A percentile compares a stretch with the other conserved stretches of the same genome.
Evolutionary conservation across 2,329 filamentous ascomycete species (phyloP).

Genomic region (Arthrobotrys sphaeroides): DNA sequence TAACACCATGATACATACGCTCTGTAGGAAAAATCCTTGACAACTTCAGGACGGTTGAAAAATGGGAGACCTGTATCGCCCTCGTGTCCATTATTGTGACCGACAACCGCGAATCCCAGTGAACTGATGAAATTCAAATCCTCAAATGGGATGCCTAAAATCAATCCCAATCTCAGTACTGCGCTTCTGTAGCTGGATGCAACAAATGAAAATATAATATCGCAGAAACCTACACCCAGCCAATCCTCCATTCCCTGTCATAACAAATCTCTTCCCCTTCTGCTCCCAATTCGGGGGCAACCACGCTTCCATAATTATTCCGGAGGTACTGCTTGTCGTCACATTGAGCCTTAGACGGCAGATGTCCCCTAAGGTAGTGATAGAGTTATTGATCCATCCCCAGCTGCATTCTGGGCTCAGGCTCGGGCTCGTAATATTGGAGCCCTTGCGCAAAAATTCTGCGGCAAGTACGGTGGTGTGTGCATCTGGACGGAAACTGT

Average conservation of each 20-base stretch:
- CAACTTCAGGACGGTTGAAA: slow-evolving; percentile 39
- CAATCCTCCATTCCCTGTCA: slow-evolving; percentile 30
- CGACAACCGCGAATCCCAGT: slow-evolving; percentile 29
- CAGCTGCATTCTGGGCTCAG: not conserved
- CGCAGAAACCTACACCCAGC: slow-evolving; percentile 21
- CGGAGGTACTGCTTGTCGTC: slow-evolving; percentile 31
- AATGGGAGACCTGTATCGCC: slow-evolving; percentile 37
- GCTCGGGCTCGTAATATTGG: slow-evolving; percentile 30
- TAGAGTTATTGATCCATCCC: not conserved
- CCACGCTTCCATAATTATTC: slow-evolving; percentile 36
- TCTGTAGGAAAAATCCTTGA: slow-evolving; percentile 50
- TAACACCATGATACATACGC: too few relatives aligned
- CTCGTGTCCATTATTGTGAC: slow-evolving; percentile 50
- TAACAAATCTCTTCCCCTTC: slow-evolving; percentile 36
- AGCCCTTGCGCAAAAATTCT: slow-evolving; percentile 13
- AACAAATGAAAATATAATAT: not conserved
- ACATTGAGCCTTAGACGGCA: slow-evolving; percentile 36
- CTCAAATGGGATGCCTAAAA: slow-evolving; percentile 25
- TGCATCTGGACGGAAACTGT: slow-evolving; percentile 27
- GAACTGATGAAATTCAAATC: slow-evolving; percentile 21
- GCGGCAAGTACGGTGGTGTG: slow-evolving; percentile 22
- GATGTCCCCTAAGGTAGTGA: slow-evolving; percentile 17
- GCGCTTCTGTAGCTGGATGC: too few relatives aligned
- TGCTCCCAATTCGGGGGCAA: slow-evolving; percentile 39
- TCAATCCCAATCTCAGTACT: not conserved